phyloP scores from a whole-genome alignment of 2,329 filamentous ascomycete species.

The Gliomastix tumulicola region DNA sequence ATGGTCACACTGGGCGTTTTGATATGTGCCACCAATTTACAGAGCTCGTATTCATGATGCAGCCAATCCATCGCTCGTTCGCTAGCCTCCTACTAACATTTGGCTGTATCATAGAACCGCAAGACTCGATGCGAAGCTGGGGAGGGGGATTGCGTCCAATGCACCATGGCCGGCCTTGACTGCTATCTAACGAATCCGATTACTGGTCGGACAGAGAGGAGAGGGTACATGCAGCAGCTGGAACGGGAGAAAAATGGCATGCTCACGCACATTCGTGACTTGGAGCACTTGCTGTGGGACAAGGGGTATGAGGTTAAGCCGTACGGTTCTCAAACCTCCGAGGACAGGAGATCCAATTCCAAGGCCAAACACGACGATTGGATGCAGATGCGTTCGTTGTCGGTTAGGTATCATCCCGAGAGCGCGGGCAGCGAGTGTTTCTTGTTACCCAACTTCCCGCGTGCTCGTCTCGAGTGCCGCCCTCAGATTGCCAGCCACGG shows the following conservation, averaged over 20 bases:
- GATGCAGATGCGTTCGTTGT: constrained; percentile 21
- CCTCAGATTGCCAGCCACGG: constrained; percentile 60
- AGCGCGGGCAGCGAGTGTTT: neutral
- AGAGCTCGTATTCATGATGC: too few relatives aligned
- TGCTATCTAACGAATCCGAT: constrained; percentile 85
- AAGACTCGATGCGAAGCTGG: constrained; percentile 84
- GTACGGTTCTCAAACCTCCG: constrained; percentile 14
- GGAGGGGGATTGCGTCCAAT: constrained; percentile 76
- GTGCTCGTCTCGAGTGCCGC: constrained; percentile 27
- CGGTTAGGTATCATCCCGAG: constrained; percentile 25
- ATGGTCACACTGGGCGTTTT: too few relatives aligned
- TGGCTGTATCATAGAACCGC: constrained; percentile 66
- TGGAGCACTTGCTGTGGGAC: constrained; percentile 59
- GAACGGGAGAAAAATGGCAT: constrained; percentile 67
- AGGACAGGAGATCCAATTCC: too few relatives aligned
- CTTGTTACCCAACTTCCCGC: constrained; percentile 19
- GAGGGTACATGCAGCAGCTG: constrained; percentile 71
- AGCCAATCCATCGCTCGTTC: too few relatives aligned
- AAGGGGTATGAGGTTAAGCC: constrained; percentile 49
- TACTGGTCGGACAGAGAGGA: constrained; percentile 69
- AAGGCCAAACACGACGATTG: too few relatives aligned
- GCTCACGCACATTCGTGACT: constrained; percentile 57
- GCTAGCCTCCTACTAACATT: too few relatives aligned
- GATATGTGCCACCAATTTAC: too few relatives aligned
- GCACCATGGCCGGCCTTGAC: constrained; percentile 65